A percentile compares a stretch with the other conserved stretches of the same genome.
Evolutionary conservation across 2,329 filamentous ascomycete species (phyloP).

Genomic region (Cordyceps militaris): DNA sequence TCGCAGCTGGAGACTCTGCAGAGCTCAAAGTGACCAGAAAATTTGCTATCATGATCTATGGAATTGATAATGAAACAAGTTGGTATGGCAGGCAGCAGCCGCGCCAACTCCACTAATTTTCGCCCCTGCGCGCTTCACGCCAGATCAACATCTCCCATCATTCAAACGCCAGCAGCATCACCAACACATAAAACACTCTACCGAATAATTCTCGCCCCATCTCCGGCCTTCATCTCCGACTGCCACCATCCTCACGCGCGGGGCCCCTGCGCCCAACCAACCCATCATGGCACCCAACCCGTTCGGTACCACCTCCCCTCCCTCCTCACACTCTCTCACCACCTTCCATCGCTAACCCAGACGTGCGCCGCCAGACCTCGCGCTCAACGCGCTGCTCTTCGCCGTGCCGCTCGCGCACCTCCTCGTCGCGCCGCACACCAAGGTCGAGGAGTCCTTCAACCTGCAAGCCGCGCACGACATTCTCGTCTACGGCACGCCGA

Average conservation of each 20-base stretch:
- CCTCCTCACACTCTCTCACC: not conserved
- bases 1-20: too few species aligned
- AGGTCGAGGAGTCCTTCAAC: slow-evolving; percentile 98
- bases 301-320: not conserved
- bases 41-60: too few species aligned
- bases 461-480: slow-evolving; percentile 92
- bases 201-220: too few species aligned
- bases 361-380: slow-evolving; percentile 19
- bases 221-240: too few species aligned
- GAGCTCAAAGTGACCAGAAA: too few species aligned
- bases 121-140: too few species aligned
- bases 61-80: too few species aligned
- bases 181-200: too few species aligned
- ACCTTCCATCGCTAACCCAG: not conserved
- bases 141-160: too few species aligned
- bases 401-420: slow-evolving; percentile 64
- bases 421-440: slow-evolving; percentile 75
- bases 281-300: slow-evolving; percentile 18
- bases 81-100: too few species aligned
- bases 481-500: slow-evolving; percentile 69
- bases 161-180: too few species aligned
- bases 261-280: not conserved
- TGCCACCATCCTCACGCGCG: not conserved
- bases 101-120: too few species aligned
- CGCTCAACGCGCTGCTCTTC: slow-evolving; percentile 29